Conservation (phyloP, 768 basidiomycete species). For the Psilocybe cubensis region DNA sequence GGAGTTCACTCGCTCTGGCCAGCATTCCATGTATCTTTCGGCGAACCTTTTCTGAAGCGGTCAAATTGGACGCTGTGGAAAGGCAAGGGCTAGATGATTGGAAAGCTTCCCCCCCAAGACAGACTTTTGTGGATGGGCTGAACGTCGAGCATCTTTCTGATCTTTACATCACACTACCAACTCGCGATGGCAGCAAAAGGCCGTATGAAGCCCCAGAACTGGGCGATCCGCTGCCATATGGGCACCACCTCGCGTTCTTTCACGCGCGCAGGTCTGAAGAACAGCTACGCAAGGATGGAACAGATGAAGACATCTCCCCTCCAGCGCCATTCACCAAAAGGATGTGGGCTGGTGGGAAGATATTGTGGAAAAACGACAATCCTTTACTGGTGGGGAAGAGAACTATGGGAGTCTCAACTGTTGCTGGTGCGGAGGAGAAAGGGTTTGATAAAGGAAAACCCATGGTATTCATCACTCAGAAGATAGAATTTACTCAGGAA, state of each 20-base stretch:
- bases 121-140: constrained; percentile 52
- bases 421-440: constrained; percentile 62
- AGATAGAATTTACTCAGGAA: constrained; percentile 51
- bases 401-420: constrained; percentile 49
- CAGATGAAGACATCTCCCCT: constrained; percentile 72
- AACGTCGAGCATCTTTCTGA: constrained; percentile 61
- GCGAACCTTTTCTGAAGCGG: constrained; percentile 6
- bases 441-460: constrained; percentile 65
- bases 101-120: constrained; percentile 52
- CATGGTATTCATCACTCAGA: constrained; percentile 78
- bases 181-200: constrained; percentile 60
- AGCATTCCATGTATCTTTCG: background rate
- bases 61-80: constrained; percentile 3
- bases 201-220: constrained; percentile 44
- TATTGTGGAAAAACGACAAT: constrained; percentile 56
- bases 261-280: constrained; percentile 64
- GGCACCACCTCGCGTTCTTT: constrained; percentile 79
- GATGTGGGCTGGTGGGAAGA: constrained; percentile 83
- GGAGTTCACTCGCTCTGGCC: background rate
- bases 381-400: constrained; percentile 58
- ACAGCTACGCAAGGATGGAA: constrained; percentile 66
- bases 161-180: constrained; percentile 72
- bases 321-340: constrained; percentile 73
- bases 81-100: constrained; percentile 50
- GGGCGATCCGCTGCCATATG: constrained; percentile 52